Base-by-base conservation (phyloP, 192 early-diverging fungal genomes). In the Radiomyces spectabilis region DNA sequence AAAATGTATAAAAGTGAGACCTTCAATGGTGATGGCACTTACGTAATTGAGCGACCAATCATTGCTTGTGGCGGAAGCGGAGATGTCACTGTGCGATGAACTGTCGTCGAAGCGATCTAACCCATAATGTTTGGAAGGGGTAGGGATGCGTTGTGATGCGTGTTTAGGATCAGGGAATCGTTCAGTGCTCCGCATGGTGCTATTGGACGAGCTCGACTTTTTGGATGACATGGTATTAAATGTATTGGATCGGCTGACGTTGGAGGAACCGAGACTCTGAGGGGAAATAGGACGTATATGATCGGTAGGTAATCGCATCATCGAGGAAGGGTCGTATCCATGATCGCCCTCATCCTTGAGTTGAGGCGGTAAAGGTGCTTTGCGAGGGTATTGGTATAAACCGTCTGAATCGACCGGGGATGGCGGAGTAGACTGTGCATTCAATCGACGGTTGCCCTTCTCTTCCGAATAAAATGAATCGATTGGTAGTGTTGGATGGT, bases 211-310 rank as follows among this genome's bases (percentile, higher is more conserved):
- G 34, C 19, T 46, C 12, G 59, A 61, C 24, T 51, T 40, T 24
- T 52, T 60, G 18, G 58, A 60, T 15, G 58, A 60, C 2, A 50
- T 42, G 8, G 61, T 63, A 40, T 55, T 63, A 31, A 63, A 63
- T 5, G 61, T 63, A 39, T 63, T 63, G 1, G 61, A 56, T 22
- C 61, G 48, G 27, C 54, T 57, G 2, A 63, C 48, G 26, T 50
- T 56, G 4, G 53, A 43, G 10, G 61, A 56, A 8, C n/a, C 33
- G 13, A 51, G 32, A 22, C 61, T 63, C 25, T 43, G 53, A 10
- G 54, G 53, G 15, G 61, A 63, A 21, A 44, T 29, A 0, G 54
- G 61, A 48, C 61, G 10, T 35, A 13, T 8, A 35, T 8, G 5
- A 13, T 35, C 13, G 6, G 13, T 35, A 8, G 33, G 5, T 8